Conservation (phyloP, 345 rosid genomes). For the Litchi chinensis region DNA sequence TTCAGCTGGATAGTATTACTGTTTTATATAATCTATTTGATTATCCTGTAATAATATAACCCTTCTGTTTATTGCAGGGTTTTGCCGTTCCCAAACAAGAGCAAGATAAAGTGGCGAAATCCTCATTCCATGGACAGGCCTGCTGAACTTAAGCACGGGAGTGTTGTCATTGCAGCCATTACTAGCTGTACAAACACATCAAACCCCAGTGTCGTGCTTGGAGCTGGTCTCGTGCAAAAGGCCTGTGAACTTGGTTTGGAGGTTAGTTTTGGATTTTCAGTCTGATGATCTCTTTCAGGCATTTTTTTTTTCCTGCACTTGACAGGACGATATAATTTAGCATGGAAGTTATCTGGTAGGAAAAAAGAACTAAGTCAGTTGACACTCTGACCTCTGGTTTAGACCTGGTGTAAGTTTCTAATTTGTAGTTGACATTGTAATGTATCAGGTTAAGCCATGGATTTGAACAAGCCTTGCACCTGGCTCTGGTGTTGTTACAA, state of each 20-base stretch:
- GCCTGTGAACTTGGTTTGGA: neutral
- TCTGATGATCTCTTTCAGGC: neutral
- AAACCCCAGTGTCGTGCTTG: slow-evolving; percentile 85
- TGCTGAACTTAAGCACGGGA: slow-evolving; percentile 75
- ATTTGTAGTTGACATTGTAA: slow-evolving; percentile 13
- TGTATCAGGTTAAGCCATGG: too few species aligned
- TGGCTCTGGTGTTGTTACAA: slow-evolving; percentile 76
- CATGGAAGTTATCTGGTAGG: neutral
- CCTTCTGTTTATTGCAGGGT: slow-evolving; percentile 45
- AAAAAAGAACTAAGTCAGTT: neutral
- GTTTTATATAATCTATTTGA: neutral
- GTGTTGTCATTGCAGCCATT: slow-evolving; percentile 81
- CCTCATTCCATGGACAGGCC: slow-evolving; percentile 61
- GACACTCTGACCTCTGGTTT: neutral
- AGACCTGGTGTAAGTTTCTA: neutral
- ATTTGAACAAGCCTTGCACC: slow-evolving; percentile 84
- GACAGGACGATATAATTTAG: neutral
- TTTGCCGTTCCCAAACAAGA: slow-evolving; percentile 69
- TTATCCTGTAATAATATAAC: neutral
- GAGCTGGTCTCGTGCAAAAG: slow-evolving; percentile 48
- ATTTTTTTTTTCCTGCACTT: neutral
- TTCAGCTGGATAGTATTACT: neutral
- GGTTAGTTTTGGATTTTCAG: slow-evolving; percentile 41
- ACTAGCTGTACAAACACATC: slow-evolving; percentile 85
- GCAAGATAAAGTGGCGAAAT: slow-evolving; percentile 58